Percentiles rank a stretch among this genome's conserved stretches.
Conservation (phyloP, 345 rosid genomes). For the Rubroshorea leprosula region DNA sequence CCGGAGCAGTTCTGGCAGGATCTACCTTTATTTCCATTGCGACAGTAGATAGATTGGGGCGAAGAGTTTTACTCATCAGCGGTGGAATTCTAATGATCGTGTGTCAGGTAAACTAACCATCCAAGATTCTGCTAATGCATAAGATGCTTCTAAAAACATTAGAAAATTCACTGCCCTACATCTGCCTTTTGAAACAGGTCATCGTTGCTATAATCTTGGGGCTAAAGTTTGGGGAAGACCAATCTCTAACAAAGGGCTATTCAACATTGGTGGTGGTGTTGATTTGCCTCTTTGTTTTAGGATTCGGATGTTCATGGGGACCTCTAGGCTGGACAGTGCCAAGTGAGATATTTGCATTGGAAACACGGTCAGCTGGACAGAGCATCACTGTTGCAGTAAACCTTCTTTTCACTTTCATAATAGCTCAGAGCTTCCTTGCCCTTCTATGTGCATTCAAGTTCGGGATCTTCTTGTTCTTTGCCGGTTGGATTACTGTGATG, state of each 20-base stretch:
- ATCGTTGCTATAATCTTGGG: slow-evolving; percentile 71
- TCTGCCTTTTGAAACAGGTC: slow-evolving; percentile 34
- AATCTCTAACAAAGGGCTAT: slow-evolving; percentile 61
- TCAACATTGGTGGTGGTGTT: slow-evolving; percentile 61
- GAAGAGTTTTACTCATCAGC: slow-evolving; percentile 68
- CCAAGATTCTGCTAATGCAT: too few relatives aligned
- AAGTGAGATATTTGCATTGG: slow-evolving; percentile 85
- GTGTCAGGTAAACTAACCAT: slow-evolving; percentile 53
- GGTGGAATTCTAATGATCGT: slow-evolving; percentile 83
- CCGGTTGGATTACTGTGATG: slow-evolving; percentile 72
- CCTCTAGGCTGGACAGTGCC: slow-evolving; percentile 95
- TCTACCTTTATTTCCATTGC: slow-evolving; percentile 81
- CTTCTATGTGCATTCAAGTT: slow-evolving; percentile 74
- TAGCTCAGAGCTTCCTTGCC: slow-evolving; percentile 69
- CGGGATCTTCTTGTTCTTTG: slow-evolving; percentile 89
- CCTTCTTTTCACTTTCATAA: slow-evolving; percentile 76
- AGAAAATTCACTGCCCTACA: too few relatives aligned
- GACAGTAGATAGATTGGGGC: slow-evolving; percentile 65
- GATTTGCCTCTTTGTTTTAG: slow-evolving; percentile 78
- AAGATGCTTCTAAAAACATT: too few relatives aligned
- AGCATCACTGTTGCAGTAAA: slow-evolving; percentile 90
- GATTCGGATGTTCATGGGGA: slow-evolving; percentile 99
- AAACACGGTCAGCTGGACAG: slow-evolving; percentile 87
- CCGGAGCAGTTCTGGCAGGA: slow-evolving; percentile 83
- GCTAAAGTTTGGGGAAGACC: slow-evolving; percentile 58